Evolutionary conservation across 805 yeast species (phyloP).

Genomic region (Starmera pachycereana): DNA sequence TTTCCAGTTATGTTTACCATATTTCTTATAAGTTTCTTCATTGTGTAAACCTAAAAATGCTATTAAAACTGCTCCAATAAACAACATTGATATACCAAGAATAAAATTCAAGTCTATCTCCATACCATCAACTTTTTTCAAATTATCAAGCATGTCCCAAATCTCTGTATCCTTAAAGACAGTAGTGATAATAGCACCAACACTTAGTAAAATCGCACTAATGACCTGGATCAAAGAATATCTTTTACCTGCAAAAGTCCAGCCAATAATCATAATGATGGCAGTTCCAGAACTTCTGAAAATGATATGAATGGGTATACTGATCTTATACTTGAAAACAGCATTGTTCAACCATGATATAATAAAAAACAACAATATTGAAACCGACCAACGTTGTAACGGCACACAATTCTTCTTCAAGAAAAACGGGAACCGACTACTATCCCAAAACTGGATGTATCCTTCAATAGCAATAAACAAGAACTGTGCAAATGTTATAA

Average conservation of each 20-base stretch:
- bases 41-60: constrained; percentile 50
- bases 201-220: constrained; percentile 40
- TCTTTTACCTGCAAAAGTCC: constrained; percentile 30
- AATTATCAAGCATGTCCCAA: constrained; percentile 10
- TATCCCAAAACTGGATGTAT: constrained; percentile 25
- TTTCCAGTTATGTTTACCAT: constrained; percentile 49
- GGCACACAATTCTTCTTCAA: constrained; percentile 30
- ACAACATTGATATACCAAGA: constrained; percentile 26
- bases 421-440: constrained; percentile 20
- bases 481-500: constrained; percentile 53
- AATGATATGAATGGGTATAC: constrained; percentile 59
- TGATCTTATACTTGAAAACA: constrained; percentile 45
- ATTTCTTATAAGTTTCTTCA: constrained; percentile 36
- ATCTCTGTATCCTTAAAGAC: constrained; percentile 21
- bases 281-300: constrained; percentile 57
- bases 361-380: constrained; percentile 40
- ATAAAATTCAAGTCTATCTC: constrained; percentile 11
- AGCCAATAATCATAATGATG: constrained; percentile 49
- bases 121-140: constrained; percentile 2
- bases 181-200: constrained; percentile 42
- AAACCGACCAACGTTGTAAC: constrained; percentile 29
- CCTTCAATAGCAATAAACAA: constrained; percentile 38
- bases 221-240: constrained; percentile 36
- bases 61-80: constrained; percentile 37
- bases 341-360: constrained; percentile 45